Evolutionary conservation across 2,329 filamentous ascomycete genomes (phyloP), one percentile per base, ranked within the genome.

Genomic region (Metarhizium humberi): DNA sequence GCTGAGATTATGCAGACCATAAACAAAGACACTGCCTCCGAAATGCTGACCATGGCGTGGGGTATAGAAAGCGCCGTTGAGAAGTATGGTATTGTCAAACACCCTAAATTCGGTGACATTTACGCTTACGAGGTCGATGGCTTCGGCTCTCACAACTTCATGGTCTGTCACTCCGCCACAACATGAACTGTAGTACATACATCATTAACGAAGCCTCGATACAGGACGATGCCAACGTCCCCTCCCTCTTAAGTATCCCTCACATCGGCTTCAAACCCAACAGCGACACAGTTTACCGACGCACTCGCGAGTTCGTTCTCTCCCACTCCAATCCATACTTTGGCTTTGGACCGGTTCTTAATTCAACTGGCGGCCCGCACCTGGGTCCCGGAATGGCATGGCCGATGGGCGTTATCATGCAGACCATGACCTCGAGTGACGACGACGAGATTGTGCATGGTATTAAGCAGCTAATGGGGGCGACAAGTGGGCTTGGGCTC

Each of bases 341-440:
- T 56, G 78, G 79, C 71, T 73, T 71, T 20, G 79, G 79, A 0
- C 76, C 77, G 3, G 73, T 78, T 16, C 68, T 81, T 58, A 78
- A 74, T 58, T 74, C 75, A 32, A 74, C 77, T 0, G 79, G 79
- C 13, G 78, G 78, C 0, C 78, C 78, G 29, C 78, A 81, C 60
- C 68, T 75, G 8, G 76, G 78, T 0, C 79, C 90, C 2, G 79
- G 85, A 56, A 85, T 86, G 65, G 90, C 88, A 16, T 95, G 91
- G 91, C 90, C 91, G 1, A 95, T 95, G 89, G 88, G 84, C 49
- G 77, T 89, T 60, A 83, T 95, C 50, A 83, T 92, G 56, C 84
- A 88, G 66, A 86, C 88, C 38, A 80, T 92, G 78, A 95, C 90
- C 1, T 84, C 80, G 42, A 79, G 90, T 49, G 79, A 89, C 55